phyloP scores from a whole-genome alignment of 2,329 filamentous ascomycete species.

The Amauroascus verrucosus region DNA sequence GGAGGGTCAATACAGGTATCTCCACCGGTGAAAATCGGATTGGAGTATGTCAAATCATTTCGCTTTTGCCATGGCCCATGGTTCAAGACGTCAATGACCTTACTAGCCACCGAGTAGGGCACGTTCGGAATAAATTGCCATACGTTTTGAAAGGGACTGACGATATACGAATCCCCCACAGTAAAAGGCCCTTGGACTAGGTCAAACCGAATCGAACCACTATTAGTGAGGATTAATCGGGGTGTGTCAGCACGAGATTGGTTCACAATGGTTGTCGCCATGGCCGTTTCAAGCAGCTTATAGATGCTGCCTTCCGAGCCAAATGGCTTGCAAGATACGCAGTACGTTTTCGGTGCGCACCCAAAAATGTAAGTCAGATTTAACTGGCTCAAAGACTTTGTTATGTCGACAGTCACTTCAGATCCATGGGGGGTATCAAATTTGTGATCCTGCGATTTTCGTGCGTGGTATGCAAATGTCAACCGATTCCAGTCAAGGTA shows the following conservation, averaged over 20 bases:
- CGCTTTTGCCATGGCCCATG: slow-evolving; percentile 23
- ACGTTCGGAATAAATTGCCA: slow-evolving; percentile 26
- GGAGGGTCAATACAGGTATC: slow-evolving; percentile 19
- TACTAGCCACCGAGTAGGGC: slow-evolving; percentile 24
- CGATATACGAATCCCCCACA: slow-evolving; percentile 26
- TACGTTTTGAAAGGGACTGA: slow-evolving; percentile 23
- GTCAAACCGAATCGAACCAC: slow-evolving; percentile 52
- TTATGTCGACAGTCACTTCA: slow-evolving; percentile 42
- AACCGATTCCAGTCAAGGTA: slow-evolving; percentile 60
- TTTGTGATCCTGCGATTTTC: slow-evolving; percentile 36
- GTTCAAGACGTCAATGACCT: slow-evolving; percentile 22
- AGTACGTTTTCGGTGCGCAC: slow-evolving; percentile 52
- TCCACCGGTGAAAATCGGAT: background rate
- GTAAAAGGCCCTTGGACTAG: slow-evolving; percentile 55
- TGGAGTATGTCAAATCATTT: slow-evolving; percentile 13
- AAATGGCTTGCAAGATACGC: slow-evolving; percentile 44
- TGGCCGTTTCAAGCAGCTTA: slow-evolving; percentile 42
- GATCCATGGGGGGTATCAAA: slow-evolving; percentile 45
- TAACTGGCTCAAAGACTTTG: slow-evolving; percentile 41
- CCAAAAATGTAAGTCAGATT: slow-evolving; percentile 49
- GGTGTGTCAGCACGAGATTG: slow-evolving; percentile 41
- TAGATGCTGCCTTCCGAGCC: slow-evolving; percentile 46
- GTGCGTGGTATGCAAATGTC: slow-evolving; percentile 55
- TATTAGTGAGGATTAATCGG: slow-evolving; percentile 51
- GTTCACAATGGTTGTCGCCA: slow-evolving; percentile 44